These are phyloP conservation scores for Colletotrichum theobromicola DNA, from an alignment of 2,329 filamentous ascomycete species.

Conservation along the genomic window DNA sequence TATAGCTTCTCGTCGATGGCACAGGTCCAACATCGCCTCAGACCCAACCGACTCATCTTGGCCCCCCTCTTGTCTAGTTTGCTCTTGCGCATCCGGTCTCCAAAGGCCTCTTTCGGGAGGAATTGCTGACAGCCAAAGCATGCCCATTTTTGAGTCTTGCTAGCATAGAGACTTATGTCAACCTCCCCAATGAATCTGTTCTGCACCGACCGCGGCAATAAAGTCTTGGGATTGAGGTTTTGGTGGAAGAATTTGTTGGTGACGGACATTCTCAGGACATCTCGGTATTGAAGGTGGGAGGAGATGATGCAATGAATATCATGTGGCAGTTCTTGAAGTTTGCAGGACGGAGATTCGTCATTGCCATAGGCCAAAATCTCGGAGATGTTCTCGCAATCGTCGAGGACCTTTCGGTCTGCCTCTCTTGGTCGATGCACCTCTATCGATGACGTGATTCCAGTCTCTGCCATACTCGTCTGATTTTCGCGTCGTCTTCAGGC, in stretches of 20 bases:
- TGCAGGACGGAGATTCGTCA: background rate
- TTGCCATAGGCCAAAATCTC: background rate
- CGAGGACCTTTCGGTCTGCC: background rate
- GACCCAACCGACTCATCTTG: background rate
- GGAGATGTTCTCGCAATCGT: background rate
- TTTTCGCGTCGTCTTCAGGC: background rate
- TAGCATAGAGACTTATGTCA: background rate
- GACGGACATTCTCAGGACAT: background rate
- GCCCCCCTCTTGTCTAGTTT: background rate
- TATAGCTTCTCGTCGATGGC: background rate
- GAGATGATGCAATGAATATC: background rate
- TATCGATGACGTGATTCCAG: background rate
- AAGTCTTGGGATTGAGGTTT: background rate
- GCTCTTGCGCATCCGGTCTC: background rate
- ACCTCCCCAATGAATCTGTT: background rate
- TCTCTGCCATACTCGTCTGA: background rate
- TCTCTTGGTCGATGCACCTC: background rate
- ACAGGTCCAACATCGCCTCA: constrained; percentile 1
- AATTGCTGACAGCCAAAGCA: background rate
- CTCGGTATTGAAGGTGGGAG: background rate
- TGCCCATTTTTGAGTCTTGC: background rate
- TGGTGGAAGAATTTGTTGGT: background rate
- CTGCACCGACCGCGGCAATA: background rate
- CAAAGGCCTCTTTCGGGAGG: background rate
- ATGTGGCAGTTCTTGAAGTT: background rate